Base-by-base conservation (phyloP, 192 early-diverging fungal species). In the Coemansia sp. region DNA sequence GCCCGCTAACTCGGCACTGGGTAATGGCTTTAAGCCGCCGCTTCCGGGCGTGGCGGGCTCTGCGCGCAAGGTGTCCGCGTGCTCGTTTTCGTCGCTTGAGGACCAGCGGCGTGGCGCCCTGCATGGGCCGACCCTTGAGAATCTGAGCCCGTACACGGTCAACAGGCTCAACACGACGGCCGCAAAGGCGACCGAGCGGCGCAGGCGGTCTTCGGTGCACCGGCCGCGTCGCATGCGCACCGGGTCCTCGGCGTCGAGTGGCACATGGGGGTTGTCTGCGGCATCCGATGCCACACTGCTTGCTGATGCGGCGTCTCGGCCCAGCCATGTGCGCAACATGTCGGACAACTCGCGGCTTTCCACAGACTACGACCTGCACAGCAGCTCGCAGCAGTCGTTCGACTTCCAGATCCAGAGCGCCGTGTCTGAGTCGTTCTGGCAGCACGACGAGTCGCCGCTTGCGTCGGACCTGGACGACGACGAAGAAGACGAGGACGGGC, bases 111-210 rank as follows among this genome's bases (percentile, higher is more conserved):
- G 67, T 14, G 29, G 63, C 2, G 58, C 65, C 60, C 58, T 57
- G 20, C 46, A 67, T 19, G 55, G 22, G 1, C 4, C 32, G 20
- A 67, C 65, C 60, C 67, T 79, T 19, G 76, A 72, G 14, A 48
- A 52, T 28, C 61, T 79, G 47, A 73, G 71, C 61, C 76, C 76
- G 22, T 72, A 72, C 62, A 79, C 71, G 1, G 67, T 79, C 36
- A 59, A 53, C 61, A 60, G 71, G 2, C 71, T 79, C 20, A 66
- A 57, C 61, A 64, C 52, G 28, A 78, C 75, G 0, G 75, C 75
- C 7, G 75, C 70, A 18, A 64, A 61, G 35, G 76, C 76, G 18
- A 60, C 71, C 22, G 76, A 78, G 64, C 70, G 76, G 60, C 67
- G 76, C 39, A 67, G 76, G 25, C 71, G 76, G 42, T 61, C 76